Evolutionary conservation across 1,284 basidiomycete genomes (phyloP), one percentile per base, ranked within the genome.

Genomic region (Naganishia sp.): DNA sequence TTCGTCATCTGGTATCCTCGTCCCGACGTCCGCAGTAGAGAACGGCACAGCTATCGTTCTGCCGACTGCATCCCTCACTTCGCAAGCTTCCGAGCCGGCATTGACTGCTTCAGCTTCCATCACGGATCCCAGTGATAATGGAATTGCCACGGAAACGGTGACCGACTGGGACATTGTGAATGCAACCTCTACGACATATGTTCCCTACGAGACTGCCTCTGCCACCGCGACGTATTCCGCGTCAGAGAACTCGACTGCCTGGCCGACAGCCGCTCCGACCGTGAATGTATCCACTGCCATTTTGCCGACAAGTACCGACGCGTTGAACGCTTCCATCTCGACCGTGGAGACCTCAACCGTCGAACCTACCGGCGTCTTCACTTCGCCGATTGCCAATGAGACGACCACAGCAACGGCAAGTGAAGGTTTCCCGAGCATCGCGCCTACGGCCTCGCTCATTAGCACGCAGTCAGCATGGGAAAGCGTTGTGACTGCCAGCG

Each of bases 61-160:
- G 32, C 65, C 65, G 13, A 66, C 65, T 18, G 65, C 58, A 17
- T 61, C 57, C 4, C 25, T 31, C 42, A 53, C 61, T 6, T 63
- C 50, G 17, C 42, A 45, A 32, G 50, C 23, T 11, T 63, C 51
- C 18, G 49, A 41, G 39, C 50, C 61, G 6, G 51, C 35, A 7
- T 41, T 63, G 23, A 63, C 61, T 28, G 64, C 55, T 18, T 35
- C 55, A 9, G 56, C 64, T 45, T 52, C 54, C 23, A 39, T 32
- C 28, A 35, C 49, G 10, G 54, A 50, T 25, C 41, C 54, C 46
- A 57, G 45, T 42, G 67, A 55, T 35, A 55, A 61, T 23, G 63
- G 51, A 18, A 56, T 68, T 41, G 62, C 57, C 42, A 68, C 67
- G 11, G 67, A 62, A 31, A 61, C 56, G 6, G 50, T 68, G 13